These are phyloP conservation scores for Asterella californica DNA, from an alignment of 225 moss, liverwort and hornwort species.

Conservation along the genomic window DNA sequence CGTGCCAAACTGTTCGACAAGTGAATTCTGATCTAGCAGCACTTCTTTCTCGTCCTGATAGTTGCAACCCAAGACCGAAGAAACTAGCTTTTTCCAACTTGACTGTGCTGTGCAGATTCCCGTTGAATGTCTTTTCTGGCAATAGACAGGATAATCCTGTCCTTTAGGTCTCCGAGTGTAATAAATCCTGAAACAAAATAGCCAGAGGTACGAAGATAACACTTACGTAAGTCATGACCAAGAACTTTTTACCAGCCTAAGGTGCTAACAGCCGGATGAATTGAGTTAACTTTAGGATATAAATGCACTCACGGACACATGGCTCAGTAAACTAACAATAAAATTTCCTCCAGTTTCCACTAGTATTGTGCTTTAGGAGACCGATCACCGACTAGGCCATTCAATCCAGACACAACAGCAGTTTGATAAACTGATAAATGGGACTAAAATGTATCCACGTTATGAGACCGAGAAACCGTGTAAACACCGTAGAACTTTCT, in stretches of 20 bases:
- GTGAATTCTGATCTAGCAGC: constrained; percentile 75
- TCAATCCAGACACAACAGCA: background rate
- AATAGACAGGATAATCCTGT: constrained; percentile 75
- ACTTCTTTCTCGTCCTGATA: constrained; percentile 50
- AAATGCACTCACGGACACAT: no score
- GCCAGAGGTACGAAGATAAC: background rate
- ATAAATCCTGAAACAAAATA: constrained; percentile 58
- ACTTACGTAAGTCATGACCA: background rate
- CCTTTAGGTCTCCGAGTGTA: constrained; percentile 77
- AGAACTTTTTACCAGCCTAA: no score
- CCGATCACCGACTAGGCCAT: no score
- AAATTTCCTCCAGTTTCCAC: no score
- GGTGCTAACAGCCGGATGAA: background rate
- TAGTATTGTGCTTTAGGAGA: no score
- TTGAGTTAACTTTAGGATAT: background rate
- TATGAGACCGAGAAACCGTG: no score
- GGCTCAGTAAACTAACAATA: no score
- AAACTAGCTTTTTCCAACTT: constrained; percentile 35
- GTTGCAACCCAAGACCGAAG: constrained; percentile 30
- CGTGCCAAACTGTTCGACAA: constrained; percentile 82
- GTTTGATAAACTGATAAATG: background rate
- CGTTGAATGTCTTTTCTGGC: constrained; percentile 43
- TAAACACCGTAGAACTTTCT: no score
- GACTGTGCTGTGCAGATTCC: constrained; percentile 7
- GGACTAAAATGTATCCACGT: background rate